Conservation (phyloP, 306 rosid genomes). For the Pterocarpus macrocarpus region DNA sequence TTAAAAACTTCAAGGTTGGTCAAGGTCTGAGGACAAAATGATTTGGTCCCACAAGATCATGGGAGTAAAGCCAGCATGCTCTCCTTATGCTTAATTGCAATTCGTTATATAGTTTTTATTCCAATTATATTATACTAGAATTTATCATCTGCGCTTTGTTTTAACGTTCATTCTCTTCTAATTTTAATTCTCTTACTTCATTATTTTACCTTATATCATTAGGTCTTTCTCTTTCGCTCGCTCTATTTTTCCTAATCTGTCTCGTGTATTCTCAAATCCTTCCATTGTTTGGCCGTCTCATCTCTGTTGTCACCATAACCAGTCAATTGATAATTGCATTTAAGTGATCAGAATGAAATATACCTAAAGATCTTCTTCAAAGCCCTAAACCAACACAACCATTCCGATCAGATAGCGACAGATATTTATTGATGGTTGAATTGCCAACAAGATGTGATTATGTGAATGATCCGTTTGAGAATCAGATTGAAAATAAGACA, state of each 20-base stretch:
- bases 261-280: constrained; percentile 4
- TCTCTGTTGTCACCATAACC: constrained; percentile 13
- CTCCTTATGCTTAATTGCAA: too few species aligned
- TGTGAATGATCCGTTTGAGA: neutral
- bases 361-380: neutral
- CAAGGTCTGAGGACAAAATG: neutral
- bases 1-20: neutral
- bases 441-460: neutral
- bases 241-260: neutral
- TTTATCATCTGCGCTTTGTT: neutral
- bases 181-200: neutral
- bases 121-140: neutral
- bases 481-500: neutral
- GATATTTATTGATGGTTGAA: constrained; percentile 15
- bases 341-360: neutral
- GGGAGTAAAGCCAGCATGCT: neutral
- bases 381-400: neutral
- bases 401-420: neutral
- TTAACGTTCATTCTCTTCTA: neutral
- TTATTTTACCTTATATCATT: neutral
- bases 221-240: neutral
- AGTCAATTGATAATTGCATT: neutral
- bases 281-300: neutral
- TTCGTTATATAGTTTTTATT: neutral
- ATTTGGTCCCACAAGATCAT: neutral